Evolutionary conservation across 2,329 filamentous ascomycete species (phyloP).

Genomic region (Chrysosporium queenslandicum): DNA sequence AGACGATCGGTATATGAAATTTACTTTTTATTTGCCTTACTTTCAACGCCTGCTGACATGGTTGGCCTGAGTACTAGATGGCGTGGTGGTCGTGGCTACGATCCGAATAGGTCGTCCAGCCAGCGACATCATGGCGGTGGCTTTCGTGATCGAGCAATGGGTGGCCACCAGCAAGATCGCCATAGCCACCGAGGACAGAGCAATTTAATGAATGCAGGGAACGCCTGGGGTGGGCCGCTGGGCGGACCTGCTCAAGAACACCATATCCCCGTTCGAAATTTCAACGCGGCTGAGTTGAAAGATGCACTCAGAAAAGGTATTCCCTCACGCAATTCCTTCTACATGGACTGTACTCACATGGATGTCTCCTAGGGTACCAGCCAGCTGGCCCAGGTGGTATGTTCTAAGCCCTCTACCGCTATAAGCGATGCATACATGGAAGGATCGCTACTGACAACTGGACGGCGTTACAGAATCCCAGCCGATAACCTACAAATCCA

Average conservation of each 20-base stretch:
- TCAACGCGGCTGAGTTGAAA: conserved; percentile 37
- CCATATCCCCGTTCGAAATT: conserved; percentile 35
- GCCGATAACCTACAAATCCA: conserved; percentile 31
- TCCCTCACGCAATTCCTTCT: neutral
- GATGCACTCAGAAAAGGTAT: conserved; percentile 34
- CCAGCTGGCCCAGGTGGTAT: conserved; percentile 26
- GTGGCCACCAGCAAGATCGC: conserved; percentile 20
- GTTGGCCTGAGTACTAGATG: conserved; percentile 25
- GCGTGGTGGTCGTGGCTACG: conserved; percentile 31
- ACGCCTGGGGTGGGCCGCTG: conserved; percentile 22
- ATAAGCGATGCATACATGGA: neutral
- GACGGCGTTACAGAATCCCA: conserved; percentile 7
- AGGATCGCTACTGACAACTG: neutral
- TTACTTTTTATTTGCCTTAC: neutral
- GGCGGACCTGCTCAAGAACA: conserved; percentile 26
- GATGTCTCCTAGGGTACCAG: conserved; percentile 16
- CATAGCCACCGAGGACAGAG: conserved; percentile 27
- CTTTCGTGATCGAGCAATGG: conserved; percentile 24
- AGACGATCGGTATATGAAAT: conserved; percentile 29
- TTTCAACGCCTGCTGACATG: neutral
- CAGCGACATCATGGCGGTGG: conserved; percentile 28
- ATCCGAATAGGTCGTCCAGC: conserved; percentile 29
- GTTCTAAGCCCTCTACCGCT: neutral
- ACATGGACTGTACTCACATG: neutral
- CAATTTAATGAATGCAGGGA: conserved; percentile 15